Evolutionary conservation across 2,329 filamentous ascomycete genomes (phyloP).

Genomic region (Penicillium sumatraense): DNA sequence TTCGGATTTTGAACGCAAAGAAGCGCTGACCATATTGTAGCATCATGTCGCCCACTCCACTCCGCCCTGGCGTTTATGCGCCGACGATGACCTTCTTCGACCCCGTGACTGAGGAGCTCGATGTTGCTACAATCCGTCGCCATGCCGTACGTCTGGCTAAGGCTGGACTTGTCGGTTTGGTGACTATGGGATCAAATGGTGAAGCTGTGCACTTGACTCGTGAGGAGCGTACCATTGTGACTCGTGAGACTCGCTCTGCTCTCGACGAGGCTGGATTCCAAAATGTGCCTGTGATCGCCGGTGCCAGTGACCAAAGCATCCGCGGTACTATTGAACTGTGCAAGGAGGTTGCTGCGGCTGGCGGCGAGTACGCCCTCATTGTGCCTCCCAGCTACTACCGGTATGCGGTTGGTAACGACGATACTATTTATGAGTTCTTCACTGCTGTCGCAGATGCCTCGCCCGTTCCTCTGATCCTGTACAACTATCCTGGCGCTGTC

Average conservation of each 20-base stretch:
- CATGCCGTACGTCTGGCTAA: slow-evolving; percentile 78
- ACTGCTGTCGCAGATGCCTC: slow-evolving; percentile 74
- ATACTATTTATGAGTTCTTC: slow-evolving; percentile 74
- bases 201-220: slow-evolving; percentile 84
- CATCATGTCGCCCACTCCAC: slow-evolving; percentile 55
- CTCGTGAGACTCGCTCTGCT: slow-evolving; percentile 76
- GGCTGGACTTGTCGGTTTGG: slow-evolving; percentile 78
- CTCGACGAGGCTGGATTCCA: slow-evolving; percentile 79
- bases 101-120: slow-evolving; percentile 74
- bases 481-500: slow-evolving; percentile 90
- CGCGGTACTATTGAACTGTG: slow-evolving; percentile 77
- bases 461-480: slow-evolving; percentile 78
- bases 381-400: slow-evolving; percentile 86
- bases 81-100: slow-evolving; percentile 93
- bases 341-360: slow-evolving; percentile 67
- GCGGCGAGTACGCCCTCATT: slow-evolving; percentile 79
- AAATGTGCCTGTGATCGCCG: slow-evolving; percentile 78
- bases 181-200: slow-evolving; percentile 88
- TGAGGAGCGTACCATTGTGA: slow-evolving; percentile 76
- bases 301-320: slow-evolving; percentile 80
- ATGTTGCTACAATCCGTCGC: slow-evolving; percentile 76
- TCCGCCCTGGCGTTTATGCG: slow-evolving; percentile 83
- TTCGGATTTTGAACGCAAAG: too few relatives aligned
- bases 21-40: neutral
- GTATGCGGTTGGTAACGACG: slow-evolving; percentile 70